A percentile compares a stretch with the other conserved stretches of the same genome.
These are phyloP conservation scores for Diplodia mutila DNA, from an alignment of 2,329 filamentous ascomycete species.

Conservation along the genomic window DNA sequence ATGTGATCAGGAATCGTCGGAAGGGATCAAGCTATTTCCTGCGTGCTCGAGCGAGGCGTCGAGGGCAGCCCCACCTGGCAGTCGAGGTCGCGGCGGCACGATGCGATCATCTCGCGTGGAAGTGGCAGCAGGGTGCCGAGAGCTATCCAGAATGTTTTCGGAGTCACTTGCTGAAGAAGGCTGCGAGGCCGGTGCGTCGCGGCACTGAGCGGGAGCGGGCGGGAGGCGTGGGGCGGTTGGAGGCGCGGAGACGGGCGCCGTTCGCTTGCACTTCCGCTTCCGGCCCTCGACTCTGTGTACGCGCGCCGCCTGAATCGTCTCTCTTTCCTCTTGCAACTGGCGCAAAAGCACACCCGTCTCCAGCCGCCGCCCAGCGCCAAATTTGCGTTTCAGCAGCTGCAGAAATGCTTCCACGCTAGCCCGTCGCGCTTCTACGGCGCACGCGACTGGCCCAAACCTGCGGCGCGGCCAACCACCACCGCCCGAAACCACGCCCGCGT, in stretches of 20 bases:
- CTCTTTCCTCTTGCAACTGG: too few species aligned
- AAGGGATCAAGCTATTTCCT: not conserved
- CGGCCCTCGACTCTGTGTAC: not conserved
- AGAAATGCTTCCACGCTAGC: slow-evolving; percentile 1
- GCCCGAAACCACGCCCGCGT: slow-evolving; percentile 2
- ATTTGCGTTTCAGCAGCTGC: slow-evolving; percentile 14
- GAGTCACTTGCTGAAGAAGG: not conserved
- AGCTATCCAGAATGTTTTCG: not conserved
- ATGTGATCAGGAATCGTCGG: not conserved
- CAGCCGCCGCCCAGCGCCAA: slow-evolving; percentile 2
- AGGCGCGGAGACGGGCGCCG: slow-evolving; percentile 4
- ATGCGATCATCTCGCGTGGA: slow-evolving; percentile 15
- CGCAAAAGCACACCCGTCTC: not conserved
- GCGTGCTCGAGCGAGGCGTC: not conserved
- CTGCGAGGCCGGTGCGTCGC: slow-evolving; percentile 4
- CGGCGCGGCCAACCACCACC: not conserved
- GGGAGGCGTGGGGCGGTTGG: slow-evolving; percentile 2
- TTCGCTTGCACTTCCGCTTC: slow-evolving; percentile 7
- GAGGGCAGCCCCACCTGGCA: not conserved
- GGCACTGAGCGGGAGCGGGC: slow-evolving; percentile 14
- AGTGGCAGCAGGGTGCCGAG: not conserved
- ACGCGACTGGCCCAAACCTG: slow-evolving; percentile 6
- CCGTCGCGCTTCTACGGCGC: slow-evolving; percentile 13
- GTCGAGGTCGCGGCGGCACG: not conserved
- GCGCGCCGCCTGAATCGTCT: slow-evolving; percentile 16